Conservation (phyloP, 257 asterid species). For the Paulownia fortunei region DNA sequence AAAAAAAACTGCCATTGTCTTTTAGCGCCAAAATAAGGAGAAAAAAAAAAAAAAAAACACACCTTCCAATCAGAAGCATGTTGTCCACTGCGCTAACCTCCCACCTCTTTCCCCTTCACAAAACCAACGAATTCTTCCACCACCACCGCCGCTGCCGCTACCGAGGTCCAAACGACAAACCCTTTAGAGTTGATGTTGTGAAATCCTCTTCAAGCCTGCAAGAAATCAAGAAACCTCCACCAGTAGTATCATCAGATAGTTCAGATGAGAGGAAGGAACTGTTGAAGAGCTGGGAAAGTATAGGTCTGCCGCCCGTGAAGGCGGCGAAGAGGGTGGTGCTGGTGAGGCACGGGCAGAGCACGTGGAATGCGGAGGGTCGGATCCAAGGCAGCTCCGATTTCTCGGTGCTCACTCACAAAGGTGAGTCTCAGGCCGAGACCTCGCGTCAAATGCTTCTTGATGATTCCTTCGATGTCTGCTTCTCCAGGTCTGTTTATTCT, state of each 20-base stretch:
- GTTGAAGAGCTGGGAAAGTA: conserved; percentile 52
- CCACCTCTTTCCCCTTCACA: conserved; percentile 39
- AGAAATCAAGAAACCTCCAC: conserved; percentile 28
- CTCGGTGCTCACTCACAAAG: conserved; percentile 84
- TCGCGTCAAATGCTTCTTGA: conserved; percentile 92
- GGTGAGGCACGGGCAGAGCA: conserved; percentile 97
- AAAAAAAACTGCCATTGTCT: conserved; percentile 24
- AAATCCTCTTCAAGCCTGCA: conserved; percentile 50
- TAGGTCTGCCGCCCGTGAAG: conserved; percentile 61
- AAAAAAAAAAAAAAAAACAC: not conserved
- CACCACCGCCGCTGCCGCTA: conserved; percentile 29
- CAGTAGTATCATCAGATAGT: conserved; percentile 20
- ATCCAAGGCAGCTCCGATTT: conserved; percentile 94
- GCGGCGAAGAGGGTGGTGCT: conserved; percentile 85
- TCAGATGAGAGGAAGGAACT: conserved; percentile 34
- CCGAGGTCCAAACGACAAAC: not conserved
- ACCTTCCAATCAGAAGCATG: conserved; percentile 40
- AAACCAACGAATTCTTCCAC: conserved; percentile 34
- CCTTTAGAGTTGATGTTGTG: conserved; percentile 13
- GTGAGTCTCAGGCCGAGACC: conserved; percentile 92
- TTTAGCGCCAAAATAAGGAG: conserved; percentile 46
- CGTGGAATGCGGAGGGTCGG: conserved; percentile 98
- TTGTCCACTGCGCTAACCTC: conserved; percentile 48
- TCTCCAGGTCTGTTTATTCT: conserved; percentile 63
- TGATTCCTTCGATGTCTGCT: conserved; percentile 83